phyloP scores from a whole-genome alignment of 805 yeast genomes.

The Metschnikowia orientalis region DNA sequence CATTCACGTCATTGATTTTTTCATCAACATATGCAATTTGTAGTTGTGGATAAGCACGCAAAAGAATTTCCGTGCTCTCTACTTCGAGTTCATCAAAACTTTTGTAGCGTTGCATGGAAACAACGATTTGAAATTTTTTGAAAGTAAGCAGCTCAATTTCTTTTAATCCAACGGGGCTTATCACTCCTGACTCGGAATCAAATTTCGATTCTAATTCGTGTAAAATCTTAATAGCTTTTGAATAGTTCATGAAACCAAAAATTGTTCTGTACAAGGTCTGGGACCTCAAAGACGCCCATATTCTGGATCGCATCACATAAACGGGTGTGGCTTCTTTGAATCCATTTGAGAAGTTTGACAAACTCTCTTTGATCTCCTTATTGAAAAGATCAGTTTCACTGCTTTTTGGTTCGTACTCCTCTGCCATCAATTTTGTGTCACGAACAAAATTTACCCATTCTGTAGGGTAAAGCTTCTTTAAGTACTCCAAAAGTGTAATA shows the following conservation, averaged over 20 bases:
- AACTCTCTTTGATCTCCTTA: conserved; percentile 1
- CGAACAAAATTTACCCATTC: conserved; percentile 98
- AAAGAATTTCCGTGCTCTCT: conserved; percentile 74
- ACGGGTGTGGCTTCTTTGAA: conserved; percentile 97
- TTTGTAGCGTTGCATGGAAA: conserved; percentile 81
- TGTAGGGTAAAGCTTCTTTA: conserved; percentile 91
- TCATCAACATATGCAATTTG: conserved; percentile 93
- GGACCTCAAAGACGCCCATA: conserved; percentile 97
- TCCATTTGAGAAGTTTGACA: conserved; percentile 94
- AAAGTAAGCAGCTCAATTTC: conserved; percentile 56
- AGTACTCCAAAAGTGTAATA: conserved; percentile 87
- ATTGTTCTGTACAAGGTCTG: conserved; percentile 96
- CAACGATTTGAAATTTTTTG: conserved; percentile 75
- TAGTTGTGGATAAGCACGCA: conserved; percentile 79
- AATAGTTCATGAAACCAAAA: conserved; percentile 97
- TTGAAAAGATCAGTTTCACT: conserved; percentile 2
- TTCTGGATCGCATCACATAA: conserved; percentile 91
- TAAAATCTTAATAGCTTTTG: conserved; percentile 89
- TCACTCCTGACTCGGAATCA: conserved; percentile 4
- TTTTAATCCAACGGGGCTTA: conserved; percentile 8
- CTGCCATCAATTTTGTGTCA: conserved; percentile 92
- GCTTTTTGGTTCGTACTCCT: conserved; percentile 47
- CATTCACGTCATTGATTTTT: conserved; percentile 65
- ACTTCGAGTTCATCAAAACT: conserved; percentile 69
- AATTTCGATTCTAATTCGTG: conserved; percentile 95